Percentiles rank a stretch among this genome's conserved stretches.
Conservation (phyloP, 2,329 filamentous ascomycete genomes). For the Lithohypha guttulata region DNA sequence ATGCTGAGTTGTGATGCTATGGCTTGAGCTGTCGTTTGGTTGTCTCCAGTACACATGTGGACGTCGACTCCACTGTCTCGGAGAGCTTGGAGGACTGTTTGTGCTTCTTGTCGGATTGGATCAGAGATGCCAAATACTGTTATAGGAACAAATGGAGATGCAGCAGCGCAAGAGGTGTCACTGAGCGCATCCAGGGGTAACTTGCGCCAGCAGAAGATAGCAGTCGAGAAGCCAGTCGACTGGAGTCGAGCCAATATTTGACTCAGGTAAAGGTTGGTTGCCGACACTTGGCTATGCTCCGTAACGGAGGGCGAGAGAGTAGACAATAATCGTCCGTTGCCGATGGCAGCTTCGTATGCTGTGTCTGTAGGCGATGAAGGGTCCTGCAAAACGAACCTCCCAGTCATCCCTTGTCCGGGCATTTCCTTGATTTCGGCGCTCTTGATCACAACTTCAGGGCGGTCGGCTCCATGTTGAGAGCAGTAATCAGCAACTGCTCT, state of each 20-base stretch:
- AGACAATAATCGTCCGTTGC: slow-evolving; percentile 44
- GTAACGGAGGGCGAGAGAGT: slow-evolving; percentile 3
- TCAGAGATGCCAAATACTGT: slow-evolving; percentile 70
- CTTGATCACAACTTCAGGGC: slow-evolving; percentile 17
- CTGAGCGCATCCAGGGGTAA: slow-evolving; percentile 6
- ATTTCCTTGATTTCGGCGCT: slow-evolving; percentile 41
- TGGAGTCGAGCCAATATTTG: slow-evolving; percentile 29
- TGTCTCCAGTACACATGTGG: slow-evolving; percentile 91
- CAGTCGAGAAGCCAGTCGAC: slow-evolving; percentile 34
- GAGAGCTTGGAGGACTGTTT: slow-evolving; percentile 53
- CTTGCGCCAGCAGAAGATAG: slow-evolving; percentile 31
- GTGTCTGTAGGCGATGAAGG: slow-evolving; percentile 14
- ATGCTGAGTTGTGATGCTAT: slow-evolving; percentile 74
- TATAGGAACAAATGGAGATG: slow-evolving; percentile 36
- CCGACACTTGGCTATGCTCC: slow-evolving; percentile 19
- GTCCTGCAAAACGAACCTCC: slow-evolving; percentile 32
- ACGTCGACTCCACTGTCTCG: slow-evolving; percentile 53
- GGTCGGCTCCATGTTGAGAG: slow-evolving; percentile 5
- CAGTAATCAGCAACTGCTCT: slow-evolving; percentile 44
- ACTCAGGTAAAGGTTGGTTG: slow-evolving; percentile 26
- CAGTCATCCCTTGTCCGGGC: slow-evolving; percentile 48
- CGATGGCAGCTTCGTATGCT: slow-evolving; percentile 41
- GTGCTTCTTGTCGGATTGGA: slow-evolving; percentile 64
- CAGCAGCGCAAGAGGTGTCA: slow-evolving; percentile 1
- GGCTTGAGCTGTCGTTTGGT: slow-evolving; percentile 64